Conservation (phyloP, 352 stramenopile genomes). For the Pythium phragmiticola region DNA sequence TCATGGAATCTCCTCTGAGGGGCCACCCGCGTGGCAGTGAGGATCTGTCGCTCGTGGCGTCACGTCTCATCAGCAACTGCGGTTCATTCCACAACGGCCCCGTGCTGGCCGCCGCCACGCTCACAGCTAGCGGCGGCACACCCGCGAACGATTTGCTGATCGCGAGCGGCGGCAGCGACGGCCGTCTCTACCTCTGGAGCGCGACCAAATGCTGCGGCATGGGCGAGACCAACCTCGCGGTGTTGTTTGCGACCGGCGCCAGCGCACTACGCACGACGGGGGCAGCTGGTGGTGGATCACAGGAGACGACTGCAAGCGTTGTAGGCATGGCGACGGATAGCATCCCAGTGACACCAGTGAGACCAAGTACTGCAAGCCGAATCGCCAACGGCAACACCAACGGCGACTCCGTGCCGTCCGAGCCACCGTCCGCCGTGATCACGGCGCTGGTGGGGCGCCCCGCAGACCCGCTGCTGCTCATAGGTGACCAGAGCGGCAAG, state of each 20-base stretch:
- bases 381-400: neutral
- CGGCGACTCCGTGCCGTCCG: neutral
- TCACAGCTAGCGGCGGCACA: slow-evolving; percentile 57
- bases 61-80: slow-evolving; percentile 39
- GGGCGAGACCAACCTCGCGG: slow-evolving; percentile 35
- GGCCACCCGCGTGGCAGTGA: neutral
- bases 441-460: slow-evolving; percentile 44
- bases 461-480: slow-evolving; percentile 56
- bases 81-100: slow-evolving; percentile 53
- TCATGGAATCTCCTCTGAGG: neutral
- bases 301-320: neutral
- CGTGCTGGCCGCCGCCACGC: slow-evolving; percentile 39
- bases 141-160: slow-evolving; percentile 48
- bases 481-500: slow-evolving; percentile 57
- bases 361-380: neutral
- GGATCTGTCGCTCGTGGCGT: slow-evolving; percentile 25
- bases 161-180: slow-evolving; percentile 49
- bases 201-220: slow-evolving; percentile 44
- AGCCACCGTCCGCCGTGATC: slow-evolving; percentile 31
- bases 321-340: neutral
- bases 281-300: neutral
- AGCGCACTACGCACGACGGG: slow-evolving; percentile 6
- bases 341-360: neutral
- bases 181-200: slow-evolving; percentile 51
- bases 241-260: slow-evolving; percentile 35